Conservation (phyloP, 768 basidiomycete species). For the Phylloporus sp. region DNA sequence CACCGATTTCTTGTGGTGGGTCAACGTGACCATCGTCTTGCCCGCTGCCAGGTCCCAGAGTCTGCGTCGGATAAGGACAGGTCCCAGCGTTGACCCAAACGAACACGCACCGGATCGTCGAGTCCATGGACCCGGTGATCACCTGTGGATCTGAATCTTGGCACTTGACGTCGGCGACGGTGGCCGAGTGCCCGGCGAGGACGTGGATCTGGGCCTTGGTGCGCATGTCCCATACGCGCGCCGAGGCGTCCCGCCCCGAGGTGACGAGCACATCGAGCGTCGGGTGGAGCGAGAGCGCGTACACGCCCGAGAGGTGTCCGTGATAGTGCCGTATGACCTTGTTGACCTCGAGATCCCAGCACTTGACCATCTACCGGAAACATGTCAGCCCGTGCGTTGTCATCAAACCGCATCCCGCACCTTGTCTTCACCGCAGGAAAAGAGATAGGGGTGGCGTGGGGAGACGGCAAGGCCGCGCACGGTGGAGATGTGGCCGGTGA, state of each 20-base stretch:
- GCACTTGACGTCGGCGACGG: conserved; percentile 92
- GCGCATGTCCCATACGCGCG: conserved; percentile 99
- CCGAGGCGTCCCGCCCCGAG: conserved; percentile 92
- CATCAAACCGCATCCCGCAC: conserved; percentile 40
- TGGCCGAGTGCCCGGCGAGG: conserved; percentile 89
- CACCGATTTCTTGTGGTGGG: conserved; percentile 99
- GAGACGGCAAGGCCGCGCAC: conserved; percentile 94
- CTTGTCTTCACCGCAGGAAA: conserved; percentile 98
- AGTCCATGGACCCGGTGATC: conserved; percentile 98
- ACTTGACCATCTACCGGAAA: conserved; percentile 93
- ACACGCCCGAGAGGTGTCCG: conserved; percentile 97
- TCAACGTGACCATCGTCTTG: conserved; percentile 92
- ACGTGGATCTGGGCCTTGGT: conserved; percentile 96
- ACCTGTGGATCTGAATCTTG: conserved; percentile 98
- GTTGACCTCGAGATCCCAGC: conserved; percentile 98
- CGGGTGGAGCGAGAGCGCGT: conserved; percentile 87
- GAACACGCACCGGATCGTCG: conserved; percentile 72
- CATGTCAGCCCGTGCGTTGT: neutral
- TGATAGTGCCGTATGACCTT: conserved; percentile 99
- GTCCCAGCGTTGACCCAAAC: too few species aligned
- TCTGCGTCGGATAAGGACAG: conserved; percentile 39
- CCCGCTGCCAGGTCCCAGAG: conserved; percentile 98
- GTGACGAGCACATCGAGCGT: conserved; percentile 96
- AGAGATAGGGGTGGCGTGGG: conserved; percentile 90
- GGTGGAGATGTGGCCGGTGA: conserved; percentile 97